Percentiles rank a stretch among this genome's conserved stretches.
Conservation (phyloP, 192 early-diverging fungal species). For the Bifiguratus adelaidae region DNA sequence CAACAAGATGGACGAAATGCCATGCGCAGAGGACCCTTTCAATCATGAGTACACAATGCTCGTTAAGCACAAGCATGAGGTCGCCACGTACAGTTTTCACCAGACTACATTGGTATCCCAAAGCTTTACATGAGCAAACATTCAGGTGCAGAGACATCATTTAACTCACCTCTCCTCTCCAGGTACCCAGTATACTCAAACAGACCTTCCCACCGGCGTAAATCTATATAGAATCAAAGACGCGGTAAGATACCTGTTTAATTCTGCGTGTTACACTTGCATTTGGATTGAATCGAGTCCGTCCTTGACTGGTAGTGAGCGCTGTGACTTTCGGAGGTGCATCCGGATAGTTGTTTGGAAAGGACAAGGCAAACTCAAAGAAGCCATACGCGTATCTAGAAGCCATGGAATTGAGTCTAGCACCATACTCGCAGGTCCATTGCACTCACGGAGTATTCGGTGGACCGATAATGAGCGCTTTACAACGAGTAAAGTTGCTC, state of each 20-base stretch:
- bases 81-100: no score
- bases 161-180: constrained; percentile 28
- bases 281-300: constrained; percentile 52
- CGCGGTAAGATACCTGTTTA: not conserved
- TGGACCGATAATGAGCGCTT: constrained; percentile 50
- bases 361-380: constrained; percentile 32
- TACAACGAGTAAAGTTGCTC: constrained; percentile 46
- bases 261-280: constrained; percentile 18
- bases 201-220: constrained; percentile 43
- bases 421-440: no score
- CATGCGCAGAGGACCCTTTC: constrained; percentile 42
- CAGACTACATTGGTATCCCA: not conserved
- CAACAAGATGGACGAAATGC: constrained; percentile 41
- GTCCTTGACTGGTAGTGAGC: constrained; percentile 35
- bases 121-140: not conserved
- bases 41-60: no score
- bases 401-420: constrained; percentile 14
- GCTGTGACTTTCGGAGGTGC: constrained; percentile 47
- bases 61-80: no score
- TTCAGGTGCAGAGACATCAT: not conserved
- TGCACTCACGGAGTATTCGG: constrained; percentile 38
- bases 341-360: constrained; percentile 41
- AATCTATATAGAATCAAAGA: constrained; percentile 4
- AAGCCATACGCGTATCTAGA: constrained; percentile 29
- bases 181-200: constrained; percentile 50